Percentiles rank a stretch among this genome's conserved stretches.
Evolutionary conservation across 139 green algal genomes (phyloP).

Genomic region (Closterium sp.): DNA sequence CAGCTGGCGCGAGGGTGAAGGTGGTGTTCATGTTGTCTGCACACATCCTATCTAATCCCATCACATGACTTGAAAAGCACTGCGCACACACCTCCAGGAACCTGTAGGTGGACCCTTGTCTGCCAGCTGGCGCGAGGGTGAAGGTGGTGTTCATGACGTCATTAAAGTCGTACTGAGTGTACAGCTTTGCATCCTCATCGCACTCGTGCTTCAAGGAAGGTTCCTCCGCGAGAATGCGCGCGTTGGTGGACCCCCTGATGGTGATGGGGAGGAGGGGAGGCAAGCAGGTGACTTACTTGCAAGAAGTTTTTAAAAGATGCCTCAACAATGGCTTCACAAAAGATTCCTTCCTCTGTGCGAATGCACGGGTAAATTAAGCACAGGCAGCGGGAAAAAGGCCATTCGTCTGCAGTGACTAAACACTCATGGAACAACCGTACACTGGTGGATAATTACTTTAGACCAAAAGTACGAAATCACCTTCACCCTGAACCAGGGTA

Average conservation of each 20-base stretch:
- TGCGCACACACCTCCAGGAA: neutral
- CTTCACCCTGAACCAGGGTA: too few species aligned
- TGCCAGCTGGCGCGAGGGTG: neutral
- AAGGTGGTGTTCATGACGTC: constrained; percentile 10
- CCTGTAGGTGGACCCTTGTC: neutral
- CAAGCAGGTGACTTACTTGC: too few species aligned
- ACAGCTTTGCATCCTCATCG: neutral
- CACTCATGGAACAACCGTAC: too few species aligned
- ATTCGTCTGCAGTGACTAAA: too few species aligned
- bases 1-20: neutral
- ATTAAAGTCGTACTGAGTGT: neutral
- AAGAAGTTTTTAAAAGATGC: too few species aligned
- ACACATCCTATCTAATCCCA: neutral
- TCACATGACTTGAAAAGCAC: neutral
- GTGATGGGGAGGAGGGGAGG: neutral
- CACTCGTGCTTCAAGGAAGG: neutral
- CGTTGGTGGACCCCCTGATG: neutral
- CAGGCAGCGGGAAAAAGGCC: too few species aligned
- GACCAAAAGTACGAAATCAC: too few species aligned
- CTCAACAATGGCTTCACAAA: too few species aligned
- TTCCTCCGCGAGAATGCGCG: neutral
- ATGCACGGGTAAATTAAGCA: too few species aligned
- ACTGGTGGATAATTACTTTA: too few species aligned
- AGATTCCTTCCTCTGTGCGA: too few species aligned
- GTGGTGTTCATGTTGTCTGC: neutral